Evolutionary conservation across 441 rosid genomes (phyloP).

Genomic region (Populus hybrid): DNA sequence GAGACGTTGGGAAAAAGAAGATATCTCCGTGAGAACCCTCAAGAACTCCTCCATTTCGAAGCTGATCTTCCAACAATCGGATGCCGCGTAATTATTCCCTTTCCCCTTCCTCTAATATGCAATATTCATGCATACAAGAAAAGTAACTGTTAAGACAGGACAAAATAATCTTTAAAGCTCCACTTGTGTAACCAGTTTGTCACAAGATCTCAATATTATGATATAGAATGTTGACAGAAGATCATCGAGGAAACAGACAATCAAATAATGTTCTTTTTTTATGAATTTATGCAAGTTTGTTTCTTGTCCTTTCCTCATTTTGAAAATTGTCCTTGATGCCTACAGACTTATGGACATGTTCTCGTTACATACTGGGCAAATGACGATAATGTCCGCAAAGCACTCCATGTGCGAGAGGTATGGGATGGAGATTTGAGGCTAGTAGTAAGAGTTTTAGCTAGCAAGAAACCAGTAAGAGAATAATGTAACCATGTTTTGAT

Average conservation of each 20-base stretch:
- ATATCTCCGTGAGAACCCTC: slow-evolving; percentile 27
- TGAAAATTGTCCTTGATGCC: not conserved
- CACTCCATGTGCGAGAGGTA: slow-evolving; percentile 33
- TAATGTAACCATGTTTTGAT: not conserved
- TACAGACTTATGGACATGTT: slow-evolving; percentile 40
- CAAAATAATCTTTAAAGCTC: not conserved
- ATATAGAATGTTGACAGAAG: not conserved
- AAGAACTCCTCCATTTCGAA: slow-evolving; percentile 24
- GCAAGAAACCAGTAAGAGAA: not conserved
- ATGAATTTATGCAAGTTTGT: not conserved
- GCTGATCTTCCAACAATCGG: slow-evolving; percentile 29
- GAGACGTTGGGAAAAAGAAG: slow-evolving; percentile 25
- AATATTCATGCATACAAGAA: not conserved
- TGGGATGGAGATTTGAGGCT: not conserved
- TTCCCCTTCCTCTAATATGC: not conserved
- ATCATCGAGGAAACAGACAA: not conserved
- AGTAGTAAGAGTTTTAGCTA: slow-evolving; percentile 3
- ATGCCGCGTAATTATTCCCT: slow-evolving; percentile 38
- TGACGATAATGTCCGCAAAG: slow-evolving; percentile 45
- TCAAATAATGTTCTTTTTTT: no score
- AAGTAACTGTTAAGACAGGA: no score
- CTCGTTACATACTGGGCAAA: slow-evolving; percentile 53
- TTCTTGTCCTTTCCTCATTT: not conserved
- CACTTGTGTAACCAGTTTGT: not conserved
- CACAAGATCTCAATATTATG: not conserved